Conservation (phyloP, 2,329 filamentous ascomycete genomes). For the Penicillium sp. region DNA sequence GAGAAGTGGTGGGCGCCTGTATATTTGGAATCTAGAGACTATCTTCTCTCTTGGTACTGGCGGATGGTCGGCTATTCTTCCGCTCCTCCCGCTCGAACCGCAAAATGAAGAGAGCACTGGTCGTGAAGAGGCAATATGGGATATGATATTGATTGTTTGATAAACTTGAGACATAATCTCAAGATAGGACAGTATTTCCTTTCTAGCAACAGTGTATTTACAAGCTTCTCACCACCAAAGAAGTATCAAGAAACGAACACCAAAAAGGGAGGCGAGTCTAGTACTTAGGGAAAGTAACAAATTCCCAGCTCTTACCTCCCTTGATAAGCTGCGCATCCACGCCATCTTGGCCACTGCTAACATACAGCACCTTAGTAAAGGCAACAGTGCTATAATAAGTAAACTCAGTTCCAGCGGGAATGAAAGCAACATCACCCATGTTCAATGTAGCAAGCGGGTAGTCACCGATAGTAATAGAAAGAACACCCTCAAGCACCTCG, state of each 20-base stretch:
- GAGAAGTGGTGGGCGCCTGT: too few relatives aligned
- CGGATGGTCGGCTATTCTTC: too few relatives aligned
- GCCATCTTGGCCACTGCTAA: conserved; percentile 20
- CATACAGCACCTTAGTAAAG: conserved; percentile 25
- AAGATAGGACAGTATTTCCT: neutral
- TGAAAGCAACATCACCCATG: conserved; percentile 42
- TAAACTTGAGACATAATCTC: neutral
- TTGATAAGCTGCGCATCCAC: conserved; percentile 18
- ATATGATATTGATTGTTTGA: neutral
- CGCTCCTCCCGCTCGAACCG: too few relatives aligned
- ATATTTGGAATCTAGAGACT: too few relatives aligned
- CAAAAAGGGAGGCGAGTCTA: neutral
- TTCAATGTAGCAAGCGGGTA: conserved; percentile 30
- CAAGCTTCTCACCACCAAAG: neutral
- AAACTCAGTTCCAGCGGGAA: conserved; percentile 30
- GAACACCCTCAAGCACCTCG: conserved; percentile 40
- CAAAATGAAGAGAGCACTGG: too few relatives aligned
- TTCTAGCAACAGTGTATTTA: neutral
- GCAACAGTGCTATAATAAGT: conserved; percentile 34
- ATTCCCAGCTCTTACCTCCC: conserved; percentile 18
- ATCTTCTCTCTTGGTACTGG: too few relatives aligned
- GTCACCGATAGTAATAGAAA: conserved; percentile 35
- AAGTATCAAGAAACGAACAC: neutral
- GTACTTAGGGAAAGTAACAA: conserved; percentile 17
- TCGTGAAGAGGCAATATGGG: neutral